Evolutionary conservation across 805 yeast genomes (phyloP), one percentile per base, ranked within the genome.

Genomic region (Maudiozyma turicensis): DNA sequence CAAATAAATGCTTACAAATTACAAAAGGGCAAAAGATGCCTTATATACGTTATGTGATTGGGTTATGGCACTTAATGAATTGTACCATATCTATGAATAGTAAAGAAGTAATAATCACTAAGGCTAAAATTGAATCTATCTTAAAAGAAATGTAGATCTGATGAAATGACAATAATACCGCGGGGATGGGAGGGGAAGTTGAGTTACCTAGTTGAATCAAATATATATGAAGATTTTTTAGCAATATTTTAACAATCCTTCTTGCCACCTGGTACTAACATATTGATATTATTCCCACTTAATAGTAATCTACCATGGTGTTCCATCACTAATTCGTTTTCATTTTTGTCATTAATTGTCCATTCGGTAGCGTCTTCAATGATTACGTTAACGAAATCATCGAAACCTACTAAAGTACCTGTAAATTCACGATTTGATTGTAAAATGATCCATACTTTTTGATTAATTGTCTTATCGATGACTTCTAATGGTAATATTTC

Each of bases 371-470:
- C 97, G 58, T 90, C 82, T 57, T 85, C 86, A 47, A 93, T 73
- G 9, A 93, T 95, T 67, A 90, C 81, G 63, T 87, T 93, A 52
- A 93, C 97, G 59, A 84, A 91, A 67, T 93, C 98, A 64, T 93
- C 99, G 66, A 91, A 91, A 1, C 98, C 98, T 31, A 84, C 78
- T 46, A 93, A 72, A 4, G 81, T 86, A 1, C 99, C 99, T n/a
- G 77, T 75, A 63, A 88, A 93, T 64, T 90, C 97, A 63, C 80
- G 80, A 50, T 75, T 72, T 20, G 76, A 73, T 63, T 75, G 74
- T 69, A 87, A 72, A 47, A 87, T 73, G 29, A 89, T 86, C 76
- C 85, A 79, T 40, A 91, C 80, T 48, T 76, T 74, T 33, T 87
- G 80, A 14, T 95, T 96, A 38, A 91, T 81, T 52, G 90, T 81